Conservation (phyloP, 257 asterid genomes). For the Solanum microdontum region DNA sequence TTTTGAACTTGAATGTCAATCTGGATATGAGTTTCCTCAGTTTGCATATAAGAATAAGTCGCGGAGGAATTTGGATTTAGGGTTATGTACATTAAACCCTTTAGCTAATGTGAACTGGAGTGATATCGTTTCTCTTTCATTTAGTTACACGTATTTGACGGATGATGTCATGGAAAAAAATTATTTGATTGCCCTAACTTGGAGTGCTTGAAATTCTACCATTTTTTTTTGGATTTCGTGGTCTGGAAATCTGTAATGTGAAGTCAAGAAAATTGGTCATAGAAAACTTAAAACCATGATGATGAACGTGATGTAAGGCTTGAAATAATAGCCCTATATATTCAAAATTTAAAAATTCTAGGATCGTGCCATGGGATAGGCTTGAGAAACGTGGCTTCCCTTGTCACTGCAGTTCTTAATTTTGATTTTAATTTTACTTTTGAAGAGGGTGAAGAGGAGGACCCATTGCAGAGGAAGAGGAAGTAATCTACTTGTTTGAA, state of each 20-base stretch:
- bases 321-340: not conserved
- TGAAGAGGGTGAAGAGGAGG: not conserved
- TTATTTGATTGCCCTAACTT: not conserved
- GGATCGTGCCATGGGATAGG: not conserved
- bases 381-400: not conserved
- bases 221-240: not conserved
- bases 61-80: not conserved
- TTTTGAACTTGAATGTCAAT: not conserved
- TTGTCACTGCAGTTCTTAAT: not conserved
- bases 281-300: not conserved
- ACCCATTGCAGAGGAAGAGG: not conserved
- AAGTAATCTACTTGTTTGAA: not conserved
- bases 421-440: not conserved
- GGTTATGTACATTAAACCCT: not conserved
- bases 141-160: not conserved
- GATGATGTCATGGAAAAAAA: not conserved
- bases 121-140: not conserved
- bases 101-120: not conserved
- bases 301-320: not conserved
- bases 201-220: not conserved
- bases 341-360: not conserved
- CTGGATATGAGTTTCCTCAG: not conserved
- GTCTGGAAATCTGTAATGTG: not conserved
- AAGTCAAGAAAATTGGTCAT: not conserved
- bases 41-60: not conserved